Percentiles rank a stretch among this genome's conserved stretches.
Evolutionary conservation across 2,329 filamentous ascomycete species (phyloP).

Genomic region (Aspergillus hiratsukae): DNA sequence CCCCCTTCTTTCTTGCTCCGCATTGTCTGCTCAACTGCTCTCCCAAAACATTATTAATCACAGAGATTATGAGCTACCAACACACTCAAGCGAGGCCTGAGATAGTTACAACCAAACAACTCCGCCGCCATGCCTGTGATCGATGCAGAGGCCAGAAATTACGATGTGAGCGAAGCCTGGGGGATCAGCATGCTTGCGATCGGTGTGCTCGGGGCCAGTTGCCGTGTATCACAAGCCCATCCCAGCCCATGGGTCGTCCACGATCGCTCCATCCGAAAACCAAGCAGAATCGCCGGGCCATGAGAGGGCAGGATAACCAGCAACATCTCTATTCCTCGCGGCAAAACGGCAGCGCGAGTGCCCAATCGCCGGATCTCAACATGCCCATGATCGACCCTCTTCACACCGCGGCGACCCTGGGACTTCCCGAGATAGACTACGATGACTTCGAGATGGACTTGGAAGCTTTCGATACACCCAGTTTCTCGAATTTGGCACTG

Average conservation of each 20-base stretch:
- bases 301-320: background rate
- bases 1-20: no score
- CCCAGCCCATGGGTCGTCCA: background rate
- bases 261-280: background rate
- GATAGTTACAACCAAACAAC: background rate
- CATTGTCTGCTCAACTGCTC: no score
- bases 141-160: conserved; percentile 1
- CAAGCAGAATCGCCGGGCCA: background rate
- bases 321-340: background rate
- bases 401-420: background rate
- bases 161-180: background rate
- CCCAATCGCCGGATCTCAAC: background rate
- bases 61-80: background rate
- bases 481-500: background rate
- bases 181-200: background rate
- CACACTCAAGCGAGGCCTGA: background rate
- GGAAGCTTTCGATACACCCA: background rate
- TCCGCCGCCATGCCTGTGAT: background rate
- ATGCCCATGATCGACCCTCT: background rate
- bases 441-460: background rate
- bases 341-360: background rate
- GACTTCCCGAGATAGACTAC: background rate
- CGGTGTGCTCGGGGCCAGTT: background rate
- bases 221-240: background rate
- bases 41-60: background rate